These are phyloP conservation scores for Pseudocohnilembus persalinus DNA, from an alignment of 169 alveolate genomes.

Conservation along the genomic window DNA sequence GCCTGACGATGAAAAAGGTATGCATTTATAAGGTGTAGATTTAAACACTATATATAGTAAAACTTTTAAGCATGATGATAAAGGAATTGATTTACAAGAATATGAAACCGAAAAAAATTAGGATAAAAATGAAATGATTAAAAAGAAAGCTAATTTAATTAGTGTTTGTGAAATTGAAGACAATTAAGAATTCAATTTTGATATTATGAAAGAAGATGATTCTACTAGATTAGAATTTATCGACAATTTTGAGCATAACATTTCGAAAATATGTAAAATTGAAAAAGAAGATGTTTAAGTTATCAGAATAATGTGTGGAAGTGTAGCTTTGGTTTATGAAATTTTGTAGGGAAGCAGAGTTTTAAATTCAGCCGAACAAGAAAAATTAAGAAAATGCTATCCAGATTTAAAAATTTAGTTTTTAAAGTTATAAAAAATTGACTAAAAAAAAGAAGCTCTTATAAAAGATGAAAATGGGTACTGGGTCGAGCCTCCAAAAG, in stretches of 20 bases:
- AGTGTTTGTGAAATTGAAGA: not conserved
- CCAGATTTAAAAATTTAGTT: not conserved
- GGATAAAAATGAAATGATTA: too few relatives aligned
- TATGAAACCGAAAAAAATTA: not conserved
- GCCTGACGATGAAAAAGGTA: not conserved
- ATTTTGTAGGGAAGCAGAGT: not conserved
- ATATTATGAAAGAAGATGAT: not conserved
- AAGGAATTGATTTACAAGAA: not conserved
- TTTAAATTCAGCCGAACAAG: not conserved
- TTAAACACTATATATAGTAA: too few relatives aligned
- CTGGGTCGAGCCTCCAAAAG: not conserved
- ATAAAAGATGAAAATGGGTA: not conserved
- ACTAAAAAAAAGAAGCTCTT: not conserved
- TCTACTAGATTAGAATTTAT: not conserved
- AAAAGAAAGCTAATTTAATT: too few relatives aligned
- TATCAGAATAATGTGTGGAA: not conserved
- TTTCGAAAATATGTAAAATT: not conserved
- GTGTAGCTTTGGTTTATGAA: not conserved
- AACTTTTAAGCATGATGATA: too few relatives aligned
- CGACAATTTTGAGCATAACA: not conserved
- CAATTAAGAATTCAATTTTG: not conserved
- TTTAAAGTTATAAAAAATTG: not conserved
- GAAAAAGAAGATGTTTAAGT: not conserved
- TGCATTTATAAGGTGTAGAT: too few relatives aligned
- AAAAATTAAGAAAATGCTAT: not conserved